Base-by-base conservation (phyloP, 2,329 filamentous ascomycete genomes). In the Pseudocercospora macadamiae region DNA sequence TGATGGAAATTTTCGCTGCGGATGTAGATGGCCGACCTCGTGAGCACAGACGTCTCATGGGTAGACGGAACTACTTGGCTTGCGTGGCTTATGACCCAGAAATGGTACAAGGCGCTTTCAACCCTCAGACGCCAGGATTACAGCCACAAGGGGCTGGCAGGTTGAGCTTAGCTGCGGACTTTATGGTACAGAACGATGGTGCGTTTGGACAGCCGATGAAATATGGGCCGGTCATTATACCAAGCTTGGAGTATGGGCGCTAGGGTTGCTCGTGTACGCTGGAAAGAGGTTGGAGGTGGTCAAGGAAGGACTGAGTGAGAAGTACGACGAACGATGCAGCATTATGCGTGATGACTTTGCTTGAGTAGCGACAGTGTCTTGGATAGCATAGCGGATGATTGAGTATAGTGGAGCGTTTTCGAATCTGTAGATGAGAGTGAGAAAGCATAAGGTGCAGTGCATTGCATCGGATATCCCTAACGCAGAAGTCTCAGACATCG, bases 1-100 rank as follows among this genome's bases (percentile, higher is more conserved):
- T 99, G 95, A 96, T 99, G 90, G 95, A 99, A 79, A 96, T 99
- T 66, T 99, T 99, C 83, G 91, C 95, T 70, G 90, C 89, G 6
- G 95, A 99, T 68, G 91, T 95, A 14, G 91, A 88, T 54, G 93
- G 95, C n/a, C 81, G 86, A 32, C 81, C 87, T 0, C 83, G 93
- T 47, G 93, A 97, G 74, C 82, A 93, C 71, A 93, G 93, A 78
- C 90, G 93, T 71, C 83, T 99, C 52, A 99, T 99, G 92, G 91
- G 89, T 0, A 82, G 93, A 39, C 83, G 95, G 59, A 97, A 97
- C 72, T 99, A 97, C 71, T 87, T 93, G 10, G 91, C 93, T 0
- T 89, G 96, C 65, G 89, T 97, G n/a, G 91, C 91, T 0, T 97
- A 93, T 73, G 95, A 99, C 73, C 91, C 93, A 0, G 92, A 96